These are phyloP conservation scores for Euphorbia celastroides DNA, from an alignment of 441 rosid genomes.

Conservation along the genomic window DNA sequence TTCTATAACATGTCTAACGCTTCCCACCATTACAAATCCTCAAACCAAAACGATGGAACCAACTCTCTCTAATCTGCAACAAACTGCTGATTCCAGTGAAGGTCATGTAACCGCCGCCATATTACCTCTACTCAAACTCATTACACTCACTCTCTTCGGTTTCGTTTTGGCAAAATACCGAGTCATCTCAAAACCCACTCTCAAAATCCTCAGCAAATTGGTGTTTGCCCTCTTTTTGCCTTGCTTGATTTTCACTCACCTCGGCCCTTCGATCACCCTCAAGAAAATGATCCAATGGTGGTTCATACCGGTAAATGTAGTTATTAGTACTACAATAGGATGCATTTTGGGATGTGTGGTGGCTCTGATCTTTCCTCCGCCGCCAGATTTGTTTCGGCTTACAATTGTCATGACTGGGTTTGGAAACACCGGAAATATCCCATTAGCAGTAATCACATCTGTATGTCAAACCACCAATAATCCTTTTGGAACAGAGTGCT, in stretches of 20 bases:
- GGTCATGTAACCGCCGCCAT: slow-evolving; percentile 45
- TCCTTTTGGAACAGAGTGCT: slow-evolving; percentile 61
- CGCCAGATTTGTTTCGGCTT: slow-evolving; percentile 63
- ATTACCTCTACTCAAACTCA: slow-evolving; percentile 65
- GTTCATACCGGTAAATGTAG: slow-evolving; percentile 79
- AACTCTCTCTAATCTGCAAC: slow-evolving; percentile 16
- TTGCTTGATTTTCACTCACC: slow-evolving; percentile 75
- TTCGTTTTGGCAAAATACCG: slow-evolving; percentile 54
- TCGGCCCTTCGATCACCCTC: slow-evolving; percentile 65
- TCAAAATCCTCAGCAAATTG: slow-evolving; percentile 77
- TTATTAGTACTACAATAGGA: slow-evolving; percentile 56
- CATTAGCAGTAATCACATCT: slow-evolving; percentile 68
- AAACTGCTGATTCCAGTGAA: slow-evolving; percentile 22
- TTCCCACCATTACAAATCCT: background rate
- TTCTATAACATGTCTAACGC: background rate
- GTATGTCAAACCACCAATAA: slow-evolving; percentile 54
- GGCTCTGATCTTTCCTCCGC: slow-evolving; percentile 54
- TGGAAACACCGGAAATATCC: slow-evolving; percentile 80
- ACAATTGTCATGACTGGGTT: slow-evolving; percentile 79
- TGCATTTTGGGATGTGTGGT: slow-evolving; percentile 57
- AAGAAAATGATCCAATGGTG: slow-evolving; percentile 57
- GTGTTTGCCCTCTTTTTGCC: slow-evolving; percentile 83
- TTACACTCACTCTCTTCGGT: slow-evolving; percentile 62
- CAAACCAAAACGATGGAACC: background rate
- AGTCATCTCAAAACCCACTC: slow-evolving; percentile 57